phyloP scores from a whole-genome alignment of 345 rosid species.

The Pistacia integerrima region DNA sequence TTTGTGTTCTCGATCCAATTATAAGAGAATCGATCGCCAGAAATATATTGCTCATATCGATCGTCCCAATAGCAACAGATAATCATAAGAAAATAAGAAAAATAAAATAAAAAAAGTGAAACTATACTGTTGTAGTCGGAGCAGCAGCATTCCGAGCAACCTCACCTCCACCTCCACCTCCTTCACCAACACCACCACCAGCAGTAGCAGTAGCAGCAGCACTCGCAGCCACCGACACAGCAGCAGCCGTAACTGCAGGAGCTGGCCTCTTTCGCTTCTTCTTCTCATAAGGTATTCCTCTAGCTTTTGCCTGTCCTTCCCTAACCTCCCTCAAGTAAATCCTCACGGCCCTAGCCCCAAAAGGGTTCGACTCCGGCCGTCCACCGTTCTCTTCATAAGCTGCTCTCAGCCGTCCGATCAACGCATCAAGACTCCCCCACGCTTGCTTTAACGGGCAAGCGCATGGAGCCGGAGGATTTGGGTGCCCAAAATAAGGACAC shows the following conservation, averaged over 20 bases:
- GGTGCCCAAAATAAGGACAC: slow-evolving; percentile 64
- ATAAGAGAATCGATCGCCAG: slow-evolving; percentile 17
- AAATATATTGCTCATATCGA: slow-evolving; percentile 19
- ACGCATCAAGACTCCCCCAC: slow-evolving; percentile 79
- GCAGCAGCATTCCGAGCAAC: slow-evolving; percentile 17
- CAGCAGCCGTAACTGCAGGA: slow-evolving; percentile 20
- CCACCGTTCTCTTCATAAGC: slow-evolving; percentile 78
- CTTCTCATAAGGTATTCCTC: slow-evolving; percentile 74
- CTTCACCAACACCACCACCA: neutral
- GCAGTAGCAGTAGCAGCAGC: slow-evolving; percentile 3
- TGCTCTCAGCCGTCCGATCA: slow-evolving; percentile 77
- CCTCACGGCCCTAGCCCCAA: slow-evolving; percentile 71
- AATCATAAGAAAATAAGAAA: neutral
- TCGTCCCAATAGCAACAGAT: slow-evolving; percentile 18
- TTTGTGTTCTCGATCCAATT: slow-evolving; percentile 21
- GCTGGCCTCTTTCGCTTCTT: slow-evolving; percentile 66
- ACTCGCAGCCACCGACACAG: slow-evolving; percentile 18
- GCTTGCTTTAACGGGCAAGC: slow-evolving; percentile 72
- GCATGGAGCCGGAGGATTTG: slow-evolving; percentile 65
- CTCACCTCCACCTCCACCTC: slow-evolving; percentile 11
- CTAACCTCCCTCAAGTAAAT: slow-evolving; percentile 66
- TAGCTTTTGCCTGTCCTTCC: slow-evolving; percentile 71
- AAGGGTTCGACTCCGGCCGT: slow-evolving; percentile 61
- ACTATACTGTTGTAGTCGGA: slow-evolving; percentile 33
- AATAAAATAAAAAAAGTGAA: neutral